Conservation (phyloP, 306 rosid species). For the Pyrus pyrifolia region DNA sequence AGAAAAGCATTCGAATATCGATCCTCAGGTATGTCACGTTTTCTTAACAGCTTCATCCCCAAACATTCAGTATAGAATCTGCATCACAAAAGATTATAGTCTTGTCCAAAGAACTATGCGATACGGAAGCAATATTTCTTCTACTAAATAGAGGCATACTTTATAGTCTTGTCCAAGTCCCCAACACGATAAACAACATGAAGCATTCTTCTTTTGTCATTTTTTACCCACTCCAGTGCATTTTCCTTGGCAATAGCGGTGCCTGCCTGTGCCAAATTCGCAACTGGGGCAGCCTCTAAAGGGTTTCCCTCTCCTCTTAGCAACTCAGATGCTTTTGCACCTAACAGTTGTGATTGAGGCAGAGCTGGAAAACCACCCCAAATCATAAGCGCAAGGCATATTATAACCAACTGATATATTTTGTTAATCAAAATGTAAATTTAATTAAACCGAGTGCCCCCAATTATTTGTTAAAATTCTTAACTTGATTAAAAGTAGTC, state of each 20-base stretch:
- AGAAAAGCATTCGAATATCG: conserved; percentile 59
- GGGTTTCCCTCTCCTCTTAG: conserved; percentile 34
- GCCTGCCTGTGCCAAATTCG: conserved; percentile 33
- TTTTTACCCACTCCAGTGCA: conserved; percentile 52
- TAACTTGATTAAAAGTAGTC: not conserved
- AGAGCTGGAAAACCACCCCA: conserved; percentile 31
- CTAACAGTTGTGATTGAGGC: conserved; percentile 27
- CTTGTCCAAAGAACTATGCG: not conserved
- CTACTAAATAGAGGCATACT: conserved; percentile 25
- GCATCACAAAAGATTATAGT: conserved; percentile 9
- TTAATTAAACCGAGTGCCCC: not conserved
- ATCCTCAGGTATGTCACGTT: conserved; percentile 58
- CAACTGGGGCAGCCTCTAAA: conserved; percentile 28
- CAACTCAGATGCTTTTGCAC: conserved; percentile 35
- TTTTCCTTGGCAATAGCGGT: conserved; percentile 41
- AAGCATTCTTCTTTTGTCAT: conserved; percentile 52
- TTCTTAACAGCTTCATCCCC: conserved; percentile 69
- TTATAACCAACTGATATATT: not conserved
- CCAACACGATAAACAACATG: conserved; percentile 68
- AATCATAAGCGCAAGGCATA: conserved; percentile 1
- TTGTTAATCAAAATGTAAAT: not conserved
- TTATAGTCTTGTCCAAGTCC: conserved; percentile 62
- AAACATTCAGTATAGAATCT: conserved; percentile 66
- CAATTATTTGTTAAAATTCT: not conserved
- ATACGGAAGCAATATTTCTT: not conserved